phyloP scores from a whole-genome alignment of 768 basidiomycete genomes.

The Phylloporus sp. region DNA sequence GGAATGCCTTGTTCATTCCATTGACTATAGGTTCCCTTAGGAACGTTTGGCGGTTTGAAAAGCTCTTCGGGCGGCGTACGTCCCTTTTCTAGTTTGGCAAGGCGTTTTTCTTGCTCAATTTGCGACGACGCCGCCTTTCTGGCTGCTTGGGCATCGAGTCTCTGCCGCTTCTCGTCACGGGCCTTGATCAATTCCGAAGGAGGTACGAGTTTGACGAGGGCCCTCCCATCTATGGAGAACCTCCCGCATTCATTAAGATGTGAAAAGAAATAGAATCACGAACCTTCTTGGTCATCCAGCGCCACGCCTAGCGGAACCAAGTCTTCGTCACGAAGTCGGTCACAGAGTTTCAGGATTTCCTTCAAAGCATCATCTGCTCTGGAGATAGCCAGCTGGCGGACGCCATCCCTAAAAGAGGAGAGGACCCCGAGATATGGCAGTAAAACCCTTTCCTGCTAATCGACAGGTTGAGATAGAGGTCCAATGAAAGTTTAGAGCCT shows the following conservation, averaged over 20 bases:
- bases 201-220: slow-evolving; percentile 88
- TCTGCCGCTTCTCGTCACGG: slow-evolving; percentile 84
- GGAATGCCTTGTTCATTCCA: slow-evolving; percentile 89
- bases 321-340: slow-evolving; percentile 86
- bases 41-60: slow-evolving; percentile 80
- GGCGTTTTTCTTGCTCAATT: slow-evolving; percentile 61
- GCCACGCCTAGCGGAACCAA: slow-evolving; percentile 93
- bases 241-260: neutral
- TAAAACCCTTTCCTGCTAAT: slow-evolving; percentile 75
- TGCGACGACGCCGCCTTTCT: slow-evolving; percentile 73
- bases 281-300: slow-evolving; percentile 94
- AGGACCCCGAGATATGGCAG: slow-evolving; percentile 86
- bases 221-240: slow-evolving; percentile 71
- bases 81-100: slow-evolving; percentile 83
- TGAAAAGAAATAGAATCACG: slow-evolving; percentile 11
- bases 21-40: slow-evolving; percentile 67
- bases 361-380: slow-evolving; percentile 61
- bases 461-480: neutral
- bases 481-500: slow-evolving; percentile 34
- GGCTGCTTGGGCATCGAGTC: slow-evolving; percentile 67
- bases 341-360: slow-evolving; percentile 83
- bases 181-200: slow-evolving; percentile 77
- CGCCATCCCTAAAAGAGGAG: slow-evolving; percentile 87
- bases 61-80: slow-evolving; percentile 67
- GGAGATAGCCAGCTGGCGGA: slow-evolving; percentile 77